Conservation (phyloP, 2,329 filamentous ascomycete species). For the Alternaria sp. region DNA sequence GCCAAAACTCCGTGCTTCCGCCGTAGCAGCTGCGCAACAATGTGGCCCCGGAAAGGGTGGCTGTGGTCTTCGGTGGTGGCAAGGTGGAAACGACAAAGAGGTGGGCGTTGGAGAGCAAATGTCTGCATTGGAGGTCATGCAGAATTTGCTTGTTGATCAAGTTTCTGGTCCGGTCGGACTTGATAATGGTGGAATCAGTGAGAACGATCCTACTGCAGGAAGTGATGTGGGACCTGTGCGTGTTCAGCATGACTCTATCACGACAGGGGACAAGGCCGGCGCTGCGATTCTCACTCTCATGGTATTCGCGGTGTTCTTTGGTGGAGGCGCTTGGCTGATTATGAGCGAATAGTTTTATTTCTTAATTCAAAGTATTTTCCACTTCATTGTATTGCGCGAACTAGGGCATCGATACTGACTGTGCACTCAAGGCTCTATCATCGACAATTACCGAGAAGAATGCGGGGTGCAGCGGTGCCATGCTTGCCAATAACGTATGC, state of each 20-base stretch:
- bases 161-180: conserved; percentile 52
- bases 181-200: conserved; percentile 58
- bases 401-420: neutral
- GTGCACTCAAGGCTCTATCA: neutral
- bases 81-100: conserved; percentile 53
- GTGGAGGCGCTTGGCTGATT: conserved; percentile 60
- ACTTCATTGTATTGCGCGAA: neutral
- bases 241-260: conserved; percentile 48
- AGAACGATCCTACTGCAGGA: conserved; percentile 53
- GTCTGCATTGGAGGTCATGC: conserved; percentile 62
- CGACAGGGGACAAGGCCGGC: conserved; percentile 68
- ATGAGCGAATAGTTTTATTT: conserved; percentile 13
- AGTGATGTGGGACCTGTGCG: conserved; percentile 33
- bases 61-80: conserved; percentile 54
- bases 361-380: neutral
- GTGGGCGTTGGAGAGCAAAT: conserved; percentile 65
- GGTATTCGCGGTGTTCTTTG: conserved; percentile 60
- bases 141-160: conserved; percentile 50
- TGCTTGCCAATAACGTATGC: too few relatives aligned
- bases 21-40: conserved; percentile 59
- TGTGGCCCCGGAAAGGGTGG: conserved; percentile 59
- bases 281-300: conserved; percentile 69
- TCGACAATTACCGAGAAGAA: neutral
- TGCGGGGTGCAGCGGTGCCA: neutral
- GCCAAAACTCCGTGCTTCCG: conserved; percentile 60